Base-by-base conservation (phyloP, 2,329 filamentous ascomycete species). In the Diatrype stigma region DNA sequence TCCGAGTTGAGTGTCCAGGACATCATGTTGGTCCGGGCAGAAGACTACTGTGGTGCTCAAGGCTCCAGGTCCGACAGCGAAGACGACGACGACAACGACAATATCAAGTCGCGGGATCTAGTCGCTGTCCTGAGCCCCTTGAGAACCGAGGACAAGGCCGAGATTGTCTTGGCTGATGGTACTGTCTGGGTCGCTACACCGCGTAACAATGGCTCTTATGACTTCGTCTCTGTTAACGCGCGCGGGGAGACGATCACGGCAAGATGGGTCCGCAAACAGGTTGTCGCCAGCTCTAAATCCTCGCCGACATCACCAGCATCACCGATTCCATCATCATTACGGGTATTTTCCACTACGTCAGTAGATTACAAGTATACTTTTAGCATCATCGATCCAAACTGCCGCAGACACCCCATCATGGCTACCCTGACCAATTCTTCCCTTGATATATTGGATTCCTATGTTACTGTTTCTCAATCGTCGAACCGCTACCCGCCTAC, bases 341-440 rank as follows among this genome's bases (percentile, higher is more conserved):
- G 54, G 50, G 21, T 56, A 16, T 54, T 56, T 6, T 54, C 66
- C 3, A 55, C 65, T 3, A 58, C 60, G 1, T 57, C 67, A 2
- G 54, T 62, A 1, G 79, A 81, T 45, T 72, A 70, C 51, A 84
- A 82, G 63, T 92, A 85, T 72, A 89, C 83, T 8, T 93, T 93
- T 65, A 90, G 86, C 70, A 82, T 90, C 55, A 84, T 93, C 60
- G 82, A 87, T 58, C 81, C 87, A 0, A 78, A 79, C 45, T 81
- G 80, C 8, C 77, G 86, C 32, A 81, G 85, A 12, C 89, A 93
- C 63, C 88, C 89, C 4, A 81, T 92, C 61, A 79, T 92, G 70
- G 89, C 86, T 1, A 82, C 78, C 2, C 74, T 93, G 42, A 85
- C 80, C 3, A 77, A 77, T 12, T 75, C 76, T 4, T 80, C 77